Evolutionary conservation across 192 early-diverging fungal species (phyloP), one percentile per base, ranked within the genome.

Genomic region (Umbelopsis sp.): DNA sequence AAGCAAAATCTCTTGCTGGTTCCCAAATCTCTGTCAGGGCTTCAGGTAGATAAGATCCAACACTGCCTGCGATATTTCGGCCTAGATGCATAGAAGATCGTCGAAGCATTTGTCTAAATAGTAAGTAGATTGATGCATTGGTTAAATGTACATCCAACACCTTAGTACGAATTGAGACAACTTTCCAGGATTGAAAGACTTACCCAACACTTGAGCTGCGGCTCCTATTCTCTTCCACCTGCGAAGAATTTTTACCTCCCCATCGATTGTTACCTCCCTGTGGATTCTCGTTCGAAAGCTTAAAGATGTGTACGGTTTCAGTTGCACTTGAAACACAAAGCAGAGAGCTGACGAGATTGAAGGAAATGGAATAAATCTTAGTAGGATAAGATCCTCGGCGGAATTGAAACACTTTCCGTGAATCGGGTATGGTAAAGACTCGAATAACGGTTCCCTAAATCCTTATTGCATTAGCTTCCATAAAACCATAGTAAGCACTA

Each of bases 301-400:
- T 93, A 84, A 94, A 99, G 32, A 99, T 92, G 70, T 99, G 98
- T 9, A 99, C 92, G 0, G 98, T 99, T 69, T 97, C 96, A 0
- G 96, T 94, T 49, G 94, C 98, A 65, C 90, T 92, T 6, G 94
- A 95, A 4, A 94, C 93, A 82, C 90, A 87, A 21, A 97, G 85
- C 29, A 93, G 80, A 4, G 90, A 81, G 65, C 82, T 85, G 17
- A 85, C 79, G 9, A 88, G 68, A 69, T 92, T 95, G 77, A 99
- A 99, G 0, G 94, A 86, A 25, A 99, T 86, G 10, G 95, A 97
- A 70, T 92, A 95, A 70, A 99, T 98, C 67, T 90, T 86, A 25
- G 95, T 92, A 16, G 93, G 88, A 77, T 97, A 97, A 1, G 96
- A 92, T 56, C 97, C 97, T 43, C 97, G 85, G 52, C 97, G 89